Evolutionary conservation across 2,329 filamentous ascomycete species (phyloP), one percentile per base, ranked within the genome.

Genomic region (Aaosphaeria arxii): DNA sequence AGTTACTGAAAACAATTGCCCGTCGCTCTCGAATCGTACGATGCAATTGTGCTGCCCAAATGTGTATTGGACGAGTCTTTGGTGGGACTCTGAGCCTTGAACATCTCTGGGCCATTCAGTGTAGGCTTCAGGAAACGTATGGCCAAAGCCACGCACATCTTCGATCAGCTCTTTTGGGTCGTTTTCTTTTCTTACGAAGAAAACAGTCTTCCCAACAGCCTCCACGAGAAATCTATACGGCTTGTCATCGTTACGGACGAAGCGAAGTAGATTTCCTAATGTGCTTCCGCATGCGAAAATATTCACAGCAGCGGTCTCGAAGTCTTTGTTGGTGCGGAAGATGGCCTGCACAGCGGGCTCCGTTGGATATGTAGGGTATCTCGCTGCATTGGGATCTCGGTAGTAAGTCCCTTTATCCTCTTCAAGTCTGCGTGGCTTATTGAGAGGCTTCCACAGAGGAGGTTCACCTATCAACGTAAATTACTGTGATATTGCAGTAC

Each of bases 41-140:
- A 85, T 51, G 42, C 76, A 74, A 0, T 67, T 64, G 7, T 84
- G 57, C 1, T 72, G 78, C 0, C 73, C 82, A 54, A 89, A 81
- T 0, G 68, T 50, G 51, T 88, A 88, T 3, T 69, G 66, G 1
- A 88, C 56, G 6, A 88, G 58, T 1, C 85, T 74, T 58, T 89
- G 84, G 51, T 89, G 83, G 0, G 81, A 82, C 1, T 67, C 69
- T 0, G 84, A 88, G 0, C 74, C 72, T 41, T 72, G 74, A 0
- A 83, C 77, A 1, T 74, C 74, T 0, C 56, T 7, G 7, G 80
- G 77, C 84, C 85, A 88, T 0, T 74, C 81, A 0, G 86, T 89
- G 57, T 87, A 84, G 1, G 74, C 74, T 42, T 87, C 30, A 3
- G 82, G 83, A 53, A 89, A 89, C 0, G 81, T 77, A 55, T 88